Base-by-base conservation (phyloP, 2,329 filamentous ascomycete genomes). In the Trichophyton equinum region DNA sequence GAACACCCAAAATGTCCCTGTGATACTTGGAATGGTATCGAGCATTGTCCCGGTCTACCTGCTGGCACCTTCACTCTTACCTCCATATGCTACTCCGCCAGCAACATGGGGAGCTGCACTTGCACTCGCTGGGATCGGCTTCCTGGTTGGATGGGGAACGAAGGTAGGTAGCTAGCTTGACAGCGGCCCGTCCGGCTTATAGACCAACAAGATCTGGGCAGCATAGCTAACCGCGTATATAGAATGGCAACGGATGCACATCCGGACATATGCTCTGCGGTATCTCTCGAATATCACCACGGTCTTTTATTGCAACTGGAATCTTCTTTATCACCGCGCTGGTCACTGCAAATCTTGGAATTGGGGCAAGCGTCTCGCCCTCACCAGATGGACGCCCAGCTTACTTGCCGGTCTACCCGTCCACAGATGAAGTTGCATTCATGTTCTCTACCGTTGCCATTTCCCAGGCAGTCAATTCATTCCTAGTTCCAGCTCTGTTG, bases 191-290 rank as follows among this genome's bases (percentile, higher is more conserved):
- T 53, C 15, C 9, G 18, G 13, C 25, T n/a, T 30, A 38, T 15
- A 22, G 9, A 25, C n/a, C 8, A 20, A 13, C 9, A 60, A 40
- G 51, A 58, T 44, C 57, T 47, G 49, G 44, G 15, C 44, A 57
- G 53, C 57, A 49, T 61, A 27, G 51, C 15, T 9, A 44, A 44
- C 46, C n/a, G 25, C 20, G 58, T 25, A 44, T 30, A 22, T 61
- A 78, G 76, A 75, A 74, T 64, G 74, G 72, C 57, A 74, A 75
- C 60, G 79, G 80, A 18, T 82, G 80, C 65, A 81, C 79, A 8
- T 81, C 79, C 1, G 79, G 79, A 58, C 79, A 82, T 65, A 81
- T 82, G 77, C 76, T 82, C 36, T 81, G 79, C 63, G 80, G 80
- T 1, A 66, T 82, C 3, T 74, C 78, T 4, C 74, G 78, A 46